These are phyloP conservation scores for Metroxylon sagu DNA, from an alignment of 176 grass and related monocot genomes.

Conservation along the genomic window DNA sequence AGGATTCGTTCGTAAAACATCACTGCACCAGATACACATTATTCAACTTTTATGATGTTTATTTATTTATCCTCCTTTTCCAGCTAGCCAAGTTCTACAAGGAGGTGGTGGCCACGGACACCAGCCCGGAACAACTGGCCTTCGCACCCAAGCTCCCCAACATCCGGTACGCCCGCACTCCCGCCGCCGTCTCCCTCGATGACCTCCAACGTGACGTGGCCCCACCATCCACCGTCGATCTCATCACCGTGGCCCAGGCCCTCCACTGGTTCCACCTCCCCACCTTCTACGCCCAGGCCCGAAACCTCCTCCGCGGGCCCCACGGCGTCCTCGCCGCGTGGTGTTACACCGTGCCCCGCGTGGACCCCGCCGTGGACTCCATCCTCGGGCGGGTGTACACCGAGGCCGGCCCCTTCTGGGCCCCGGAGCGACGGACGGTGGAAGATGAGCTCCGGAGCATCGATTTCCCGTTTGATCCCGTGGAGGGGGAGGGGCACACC, in stretches of 20 bases:
- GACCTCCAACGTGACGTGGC: slow-evolving; percentile 40
- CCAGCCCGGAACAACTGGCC: slow-evolving; percentile 62
- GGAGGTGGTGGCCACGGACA: slow-evolving; percentile 68
- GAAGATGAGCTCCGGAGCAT: slow-evolving; percentile 59
- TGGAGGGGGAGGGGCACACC: slow-evolving; percentile 36
- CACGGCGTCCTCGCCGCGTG: slow-evolving; percentile 65
- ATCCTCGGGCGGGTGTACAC: slow-evolving; percentile 53
- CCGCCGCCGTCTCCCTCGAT: slow-evolving; percentile 15
- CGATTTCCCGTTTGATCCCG: slow-evolving; percentile 64
- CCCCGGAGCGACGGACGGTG: slow-evolving; percentile 37
- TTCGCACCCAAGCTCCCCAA: slow-evolving; percentile 43
- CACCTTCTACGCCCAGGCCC: slow-evolving; percentile 44
- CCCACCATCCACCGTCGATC: slow-evolving; percentile 33
- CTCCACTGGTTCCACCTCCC: slow-evolving; percentile 88
- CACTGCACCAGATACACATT: too few relatives aligned
- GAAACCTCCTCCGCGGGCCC: slow-evolving; percentile 33
- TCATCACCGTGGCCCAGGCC: slow-evolving; percentile 77
- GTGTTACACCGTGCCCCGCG: slow-evolving; percentile 72
- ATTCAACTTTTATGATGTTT: too few relatives aligned
- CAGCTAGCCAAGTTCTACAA: slow-evolving; percentile 62
- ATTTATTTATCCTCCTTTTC: too few relatives aligned
- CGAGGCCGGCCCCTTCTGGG: slow-evolving; percentile 47
- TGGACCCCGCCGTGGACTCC: slow-evolving; percentile 47
- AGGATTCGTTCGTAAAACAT: too few relatives aligned
- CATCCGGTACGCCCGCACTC: slow-evolving; percentile 48